A percentile compares a stretch with the other conserved stretches of the same genome.
Conservation (phyloP, 371 early-diverging fungal species). For the Polyrhizophydium stewartii region DNA sequence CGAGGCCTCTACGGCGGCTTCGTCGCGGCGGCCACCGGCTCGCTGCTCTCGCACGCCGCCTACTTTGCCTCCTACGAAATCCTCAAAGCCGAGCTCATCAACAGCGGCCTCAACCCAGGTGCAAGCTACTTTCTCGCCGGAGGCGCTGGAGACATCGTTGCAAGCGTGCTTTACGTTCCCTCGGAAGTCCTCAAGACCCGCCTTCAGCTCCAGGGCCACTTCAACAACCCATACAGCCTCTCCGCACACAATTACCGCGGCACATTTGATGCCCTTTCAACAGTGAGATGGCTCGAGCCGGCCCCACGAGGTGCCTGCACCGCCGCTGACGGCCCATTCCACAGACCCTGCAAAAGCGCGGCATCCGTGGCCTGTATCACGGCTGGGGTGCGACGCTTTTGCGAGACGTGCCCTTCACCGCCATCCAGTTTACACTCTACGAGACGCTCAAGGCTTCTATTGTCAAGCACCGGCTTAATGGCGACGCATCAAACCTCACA, state of each 20-base stretch:
- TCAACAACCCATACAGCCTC: conserved; percentile 71
- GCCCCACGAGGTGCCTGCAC: neutral
- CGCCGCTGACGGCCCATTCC: neutral
- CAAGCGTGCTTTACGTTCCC: conserved; percentile 73
- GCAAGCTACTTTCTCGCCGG: conserved; percentile 67
- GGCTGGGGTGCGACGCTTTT: conserved; percentile 87
- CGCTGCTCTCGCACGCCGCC: conserved; percentile 60
- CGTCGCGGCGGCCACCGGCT: conserved; percentile 70
- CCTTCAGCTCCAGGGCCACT: conserved; percentile 75
- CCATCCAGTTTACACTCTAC: conserved; percentile 90
- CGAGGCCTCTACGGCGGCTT: conserved; percentile 72
- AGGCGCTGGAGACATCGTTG: conserved; percentile 67
- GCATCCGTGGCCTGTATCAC: conserved; percentile 85
- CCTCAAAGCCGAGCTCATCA: conserved; percentile 60
- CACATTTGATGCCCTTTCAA: conserved; percentile 66
- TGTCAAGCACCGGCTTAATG: conserved; percentile 40
- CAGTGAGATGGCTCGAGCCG: conserved; percentile 29
- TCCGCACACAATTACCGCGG: conserved; percentile 71
- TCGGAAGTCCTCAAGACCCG: conserved; percentile 77
- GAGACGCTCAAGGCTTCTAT: conserved; percentile 56
- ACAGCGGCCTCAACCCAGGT: conserved; percentile 53
- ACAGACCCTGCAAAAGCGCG: conserved; percentile 75
- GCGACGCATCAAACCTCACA: conserved; percentile 3
- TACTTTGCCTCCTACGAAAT: conserved; percentile 77
- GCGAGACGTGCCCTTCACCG: conserved; percentile 93